Conservation (phyloP, 257 asterid species). For the Craterostigma plantagineum region DNA sequence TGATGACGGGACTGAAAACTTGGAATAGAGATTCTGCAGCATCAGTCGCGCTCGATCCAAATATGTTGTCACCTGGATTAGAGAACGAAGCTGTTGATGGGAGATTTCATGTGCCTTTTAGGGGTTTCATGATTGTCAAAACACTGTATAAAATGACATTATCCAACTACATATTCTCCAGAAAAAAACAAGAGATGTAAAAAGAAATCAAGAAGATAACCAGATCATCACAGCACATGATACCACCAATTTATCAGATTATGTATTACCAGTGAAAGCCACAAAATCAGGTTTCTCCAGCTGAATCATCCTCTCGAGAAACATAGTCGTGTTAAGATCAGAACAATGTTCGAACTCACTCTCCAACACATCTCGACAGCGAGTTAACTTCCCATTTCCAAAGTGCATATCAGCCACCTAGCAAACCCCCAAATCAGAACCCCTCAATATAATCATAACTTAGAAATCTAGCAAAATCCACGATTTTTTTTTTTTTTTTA, state of each 20-base stretch:
- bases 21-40: constrained; percentile 80
- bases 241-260: background rate
- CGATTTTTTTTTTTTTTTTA: background rate
- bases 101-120: too few species aligned
- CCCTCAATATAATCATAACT: background rate
- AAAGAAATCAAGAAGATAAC: too few species aligned
- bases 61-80: constrained; percentile 69
- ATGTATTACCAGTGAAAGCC: constrained; percentile 59
- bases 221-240: background rate
- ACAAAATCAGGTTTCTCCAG: constrained; percentile 83
- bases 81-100: too few species aligned
- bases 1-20: constrained; percentile 56
- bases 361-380: constrained; percentile 73
- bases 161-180: too few species aligned
- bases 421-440: background rate
- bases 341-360: constrained; percentile 50
- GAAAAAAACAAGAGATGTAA: too few species aligned
- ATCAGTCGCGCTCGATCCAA: constrained; percentile 72
- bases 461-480: background rate
- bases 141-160: too few species aligned
- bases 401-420: constrained; percentile 99
- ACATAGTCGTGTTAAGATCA: constrained; percentile 61
- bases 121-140: too few species aligned
- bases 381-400: constrained; percentile 74
- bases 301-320: constrained; percentile 57